Base-by-base conservation (phyloP, 768 basidiomycete genomes). In the Tricholoma sp. region DNA sequence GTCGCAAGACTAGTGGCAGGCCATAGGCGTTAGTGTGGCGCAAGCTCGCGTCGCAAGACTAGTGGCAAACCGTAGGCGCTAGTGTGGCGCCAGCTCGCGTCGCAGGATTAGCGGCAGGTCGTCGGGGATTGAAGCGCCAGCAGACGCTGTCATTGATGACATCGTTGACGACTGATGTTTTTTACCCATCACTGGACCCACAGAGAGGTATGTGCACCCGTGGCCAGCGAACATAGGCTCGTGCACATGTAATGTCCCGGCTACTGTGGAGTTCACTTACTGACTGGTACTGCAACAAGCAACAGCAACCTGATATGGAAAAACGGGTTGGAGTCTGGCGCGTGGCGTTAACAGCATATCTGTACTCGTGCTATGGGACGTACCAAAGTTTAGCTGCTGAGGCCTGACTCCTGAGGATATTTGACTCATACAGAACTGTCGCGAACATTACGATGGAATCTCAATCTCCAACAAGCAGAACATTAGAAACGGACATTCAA, bases 401-500 rank as follows among this genome's bases (percentile, higher is more conserved):
- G 24, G 24, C 24, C 24, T 24, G 24, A 24, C 24, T 24, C n/a
- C 24, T 24, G 24, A 24, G n/a, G n/a, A n/a, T n/a, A n/a, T n/a
- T n/a, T n/a, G n/a, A n/a, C n/a, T n/a, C n/a, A n/a, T n/a, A n/a
- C n/a, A n/a, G n/a, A n/a, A n/a, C n/a, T n/a, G n/a, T n/a, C n/a
- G n/a, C n/a, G n/a, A 24, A 24, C 4, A 24, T 10, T 44, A 6
- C 7, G 15, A 39, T 6, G 15, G 37, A n/a, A 13, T 29, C 24
- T 28, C 24, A 29, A 4, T 13, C 45, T 44, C 42, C 20, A 44
- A 20, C 24, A 39, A 39, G 15, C 42, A 44, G 42, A 24, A 8
- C 37, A 29, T 17, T 56, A 45, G 17, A 11, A 47, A 31, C 20
- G 37, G 55, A 51, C 50, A 32, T 45, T 50, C 53, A 53, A 53